Conservation (phyloP, 331 rosid species). For the Malus hybrid region DNA sequence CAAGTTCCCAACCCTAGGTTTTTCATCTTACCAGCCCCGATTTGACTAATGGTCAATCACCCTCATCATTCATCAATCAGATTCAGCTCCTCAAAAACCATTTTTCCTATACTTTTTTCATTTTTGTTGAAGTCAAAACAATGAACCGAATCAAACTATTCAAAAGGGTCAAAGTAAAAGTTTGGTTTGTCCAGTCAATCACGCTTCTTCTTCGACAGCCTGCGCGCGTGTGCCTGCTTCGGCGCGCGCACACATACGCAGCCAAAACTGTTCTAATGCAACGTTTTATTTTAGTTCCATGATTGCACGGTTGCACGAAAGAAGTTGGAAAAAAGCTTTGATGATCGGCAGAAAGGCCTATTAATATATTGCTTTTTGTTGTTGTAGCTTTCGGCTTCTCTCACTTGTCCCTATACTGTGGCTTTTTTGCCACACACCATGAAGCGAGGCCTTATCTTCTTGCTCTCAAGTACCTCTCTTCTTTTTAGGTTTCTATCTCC, state of each 20-base stretch:
- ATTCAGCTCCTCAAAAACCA: too few relatives aligned
- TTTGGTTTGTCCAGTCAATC: conserved; percentile 7
- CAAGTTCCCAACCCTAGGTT: not conserved
- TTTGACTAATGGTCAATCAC: not conserved
- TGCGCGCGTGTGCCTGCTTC: not conserved
- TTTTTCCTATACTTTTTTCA: not conserved
- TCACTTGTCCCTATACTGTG: not conserved
- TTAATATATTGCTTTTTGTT: not conserved
- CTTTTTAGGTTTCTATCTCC: not conserved
- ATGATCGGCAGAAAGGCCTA: not conserved
- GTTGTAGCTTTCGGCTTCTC: not conserved
- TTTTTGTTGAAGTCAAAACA: not conserved
- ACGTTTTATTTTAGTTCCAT: not conserved
- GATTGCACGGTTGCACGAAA: not conserved
- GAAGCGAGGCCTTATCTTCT: not conserved
- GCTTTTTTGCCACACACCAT: not conserved
- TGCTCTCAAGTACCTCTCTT: not conserved
- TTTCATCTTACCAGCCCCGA: not conserved
- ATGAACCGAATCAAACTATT: not conserved
- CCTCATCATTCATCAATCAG: too few relatives aligned
- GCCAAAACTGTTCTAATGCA: not conserved
- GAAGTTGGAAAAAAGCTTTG: not conserved
- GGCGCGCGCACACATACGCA: not conserved
- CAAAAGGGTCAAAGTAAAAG: not conserved
- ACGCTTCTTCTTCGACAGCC: conserved; percentile 1